Conservation (phyloP, 352 stramenopile genomes). For the Phytophthora pisi region DNA sequence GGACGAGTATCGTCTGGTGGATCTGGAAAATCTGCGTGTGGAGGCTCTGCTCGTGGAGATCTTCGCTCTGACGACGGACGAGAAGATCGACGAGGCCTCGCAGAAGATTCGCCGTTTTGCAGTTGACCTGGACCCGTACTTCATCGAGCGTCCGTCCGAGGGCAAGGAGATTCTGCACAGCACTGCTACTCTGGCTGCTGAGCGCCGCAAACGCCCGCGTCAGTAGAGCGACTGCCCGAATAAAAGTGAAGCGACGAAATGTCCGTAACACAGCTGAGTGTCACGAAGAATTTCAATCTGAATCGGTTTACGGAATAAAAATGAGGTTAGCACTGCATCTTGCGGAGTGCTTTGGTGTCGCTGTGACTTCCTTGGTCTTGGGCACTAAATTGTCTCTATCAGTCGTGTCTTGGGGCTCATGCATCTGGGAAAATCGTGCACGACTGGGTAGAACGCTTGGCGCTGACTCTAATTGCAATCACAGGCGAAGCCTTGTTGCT, state of each 20-base stretch:
- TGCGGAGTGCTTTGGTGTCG: background rate
- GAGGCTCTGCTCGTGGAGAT: conserved; percentile 89
- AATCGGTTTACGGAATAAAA: conserved; percentile 24
- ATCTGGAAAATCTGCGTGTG: conserved; percentile 82
- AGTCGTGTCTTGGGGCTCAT: background rate
- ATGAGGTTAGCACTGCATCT: conserved; percentile 9
- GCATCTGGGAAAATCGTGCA: conserved; percentile 1
- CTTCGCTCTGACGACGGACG: conserved; percentile 81
- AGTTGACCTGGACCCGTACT: conserved; percentile 83
- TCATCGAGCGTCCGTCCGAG: conserved; percentile 83
- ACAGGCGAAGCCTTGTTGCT: conserved; percentile 42
- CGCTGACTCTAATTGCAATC: conserved; percentile 52
- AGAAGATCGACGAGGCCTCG: conserved; percentile 85
- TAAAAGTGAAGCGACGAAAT: background rate
- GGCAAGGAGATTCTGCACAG: conserved; percentile 87
- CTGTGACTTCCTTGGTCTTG: conserved; percentile 5
- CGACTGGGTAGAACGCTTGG: background rate
- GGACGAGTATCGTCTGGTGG: conserved; percentile 84
- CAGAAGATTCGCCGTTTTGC: conserved; percentile 86
- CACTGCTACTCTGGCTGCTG: conserved; percentile 77
- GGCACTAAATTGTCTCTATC: background rate
- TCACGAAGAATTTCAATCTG: background rate
- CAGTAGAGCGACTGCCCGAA: conserved; percentile 31
- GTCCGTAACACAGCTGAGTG: no score
- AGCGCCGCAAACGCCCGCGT: conserved; percentile 76